Percentiles rank a stretch among this genome's conserved stretches.
These are phyloP conservation scores for Acmispon strigosus DNA, from an alignment of 306 rosid genomes.

Conservation along the genomic window DNA sequence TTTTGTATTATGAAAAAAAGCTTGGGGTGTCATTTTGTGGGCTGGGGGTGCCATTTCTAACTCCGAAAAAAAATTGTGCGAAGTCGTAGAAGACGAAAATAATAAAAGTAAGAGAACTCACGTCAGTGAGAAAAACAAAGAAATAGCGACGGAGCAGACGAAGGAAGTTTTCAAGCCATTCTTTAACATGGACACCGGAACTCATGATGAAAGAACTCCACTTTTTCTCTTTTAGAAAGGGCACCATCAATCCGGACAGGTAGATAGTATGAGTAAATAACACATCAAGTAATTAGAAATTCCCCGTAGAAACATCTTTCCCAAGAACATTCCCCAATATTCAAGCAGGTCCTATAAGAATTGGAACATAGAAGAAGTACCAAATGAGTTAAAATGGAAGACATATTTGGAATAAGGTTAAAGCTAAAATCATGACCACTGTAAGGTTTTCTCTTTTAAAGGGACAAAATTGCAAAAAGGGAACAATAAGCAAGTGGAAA, in stretches of 20 bases:
- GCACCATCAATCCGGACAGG: conserved; percentile 67
- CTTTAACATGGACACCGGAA: conserved; percentile 89
- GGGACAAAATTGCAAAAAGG: background rate
- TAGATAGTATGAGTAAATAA: conserved; percentile 4
- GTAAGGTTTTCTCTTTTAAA: background rate
- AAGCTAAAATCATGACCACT: background rate
- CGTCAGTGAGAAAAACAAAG: no score
- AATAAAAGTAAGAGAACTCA: no score
- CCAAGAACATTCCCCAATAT: background rate
- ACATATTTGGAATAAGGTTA: background rate
- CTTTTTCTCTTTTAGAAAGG: conserved; percentile 54
- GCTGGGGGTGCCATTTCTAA: no score
- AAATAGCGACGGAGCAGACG: no score
- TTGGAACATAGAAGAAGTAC: background rate
- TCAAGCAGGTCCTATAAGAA: background rate
- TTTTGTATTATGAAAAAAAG: no score
- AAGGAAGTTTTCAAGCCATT: no score
- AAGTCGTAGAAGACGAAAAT: no score
- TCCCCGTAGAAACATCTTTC: conserved; percentile 4
- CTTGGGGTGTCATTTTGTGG: no score
- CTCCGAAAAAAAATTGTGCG: no score
- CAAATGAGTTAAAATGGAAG: background rate
- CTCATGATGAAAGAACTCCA: conserved; percentile 74
- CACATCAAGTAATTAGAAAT: conserved; percentile 10
- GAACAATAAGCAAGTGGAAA: background rate